Conservation (phyloP, 495 filamentous ascomycete species). For the Talaromyces borbonicus region DNA sequence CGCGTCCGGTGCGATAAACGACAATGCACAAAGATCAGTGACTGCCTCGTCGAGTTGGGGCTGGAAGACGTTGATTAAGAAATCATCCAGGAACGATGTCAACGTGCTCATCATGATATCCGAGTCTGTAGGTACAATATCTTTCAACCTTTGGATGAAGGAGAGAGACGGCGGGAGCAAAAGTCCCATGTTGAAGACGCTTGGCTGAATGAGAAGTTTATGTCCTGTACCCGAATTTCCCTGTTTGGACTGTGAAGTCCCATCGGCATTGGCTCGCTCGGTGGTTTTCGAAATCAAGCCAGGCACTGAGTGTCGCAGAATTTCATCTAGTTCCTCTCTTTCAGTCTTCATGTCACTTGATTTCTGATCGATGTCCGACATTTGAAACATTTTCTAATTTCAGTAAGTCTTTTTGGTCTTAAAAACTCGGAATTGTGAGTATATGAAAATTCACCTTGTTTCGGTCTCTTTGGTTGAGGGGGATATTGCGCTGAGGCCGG, state of each 20-base stretch:
- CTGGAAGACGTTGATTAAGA: conserved; percentile 95
- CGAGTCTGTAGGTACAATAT: conserved; percentile 74
- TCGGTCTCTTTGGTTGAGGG: conserved; percentile 55
- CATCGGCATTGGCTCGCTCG: conserved; percentile 22
- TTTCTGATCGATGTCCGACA: conserved; percentile 72
- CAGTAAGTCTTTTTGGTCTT: conserved; percentile 14
- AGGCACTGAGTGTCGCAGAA: conserved; percentile 82
- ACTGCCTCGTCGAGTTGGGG: conserved; percentile 95
- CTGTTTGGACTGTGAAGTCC: conserved; percentile 28
- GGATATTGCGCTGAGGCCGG: conserved; percentile 45
- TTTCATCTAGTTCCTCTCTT: conserved; percentile 81
- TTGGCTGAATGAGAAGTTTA: conserved; percentile 87
- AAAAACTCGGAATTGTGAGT: background rate
- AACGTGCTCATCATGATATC: conserved; percentile 80
- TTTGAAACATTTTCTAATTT: conserved; percentile 68
- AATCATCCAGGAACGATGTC: conserved; percentile 95
- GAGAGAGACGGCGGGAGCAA: conserved; percentile 87
- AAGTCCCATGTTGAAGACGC: conserved; percentile 94
- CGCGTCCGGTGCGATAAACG: conserved; percentile 73
- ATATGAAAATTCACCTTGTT: conserved; percentile 39
- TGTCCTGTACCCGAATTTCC: conserved; percentile 57
- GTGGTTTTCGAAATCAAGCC: conserved; percentile 79
- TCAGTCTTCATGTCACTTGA: conserved; percentile 65
- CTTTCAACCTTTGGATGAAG: conserved; percentile 84
- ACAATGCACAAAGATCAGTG: conserved; percentile 71